Evolutionary conservation across 2,329 filamentous ascomycete genomes (phyloP).

Genomic region (Colletotrichum lini): DNA sequence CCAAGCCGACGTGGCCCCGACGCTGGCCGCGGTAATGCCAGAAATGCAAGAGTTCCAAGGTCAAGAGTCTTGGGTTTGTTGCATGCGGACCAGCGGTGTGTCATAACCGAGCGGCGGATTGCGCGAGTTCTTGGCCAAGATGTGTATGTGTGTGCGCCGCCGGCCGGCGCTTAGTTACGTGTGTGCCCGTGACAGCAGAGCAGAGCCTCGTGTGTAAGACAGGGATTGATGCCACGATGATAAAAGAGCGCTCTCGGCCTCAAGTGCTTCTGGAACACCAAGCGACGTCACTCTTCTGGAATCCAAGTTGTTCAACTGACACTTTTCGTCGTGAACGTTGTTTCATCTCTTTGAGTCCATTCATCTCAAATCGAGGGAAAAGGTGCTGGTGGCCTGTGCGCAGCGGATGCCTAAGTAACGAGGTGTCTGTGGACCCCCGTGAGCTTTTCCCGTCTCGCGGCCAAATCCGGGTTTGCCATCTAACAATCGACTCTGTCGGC

Average conservation of each 20-base stretch:
- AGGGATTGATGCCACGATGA: background rate
- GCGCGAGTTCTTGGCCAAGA: slow-evolving; percentile 25
- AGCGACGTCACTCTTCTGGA: slow-evolving; percentile 15
- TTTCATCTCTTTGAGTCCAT: slow-evolving; percentile 22
- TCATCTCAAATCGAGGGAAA: slow-evolving; percentile 8
- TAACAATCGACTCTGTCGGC: slow-evolving; percentile 52
- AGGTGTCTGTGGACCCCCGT: slow-evolving; percentile 41
- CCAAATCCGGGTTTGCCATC: slow-evolving; percentile 53
- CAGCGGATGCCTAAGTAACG: slow-evolving; percentile 32
- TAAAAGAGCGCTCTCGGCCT: background rate
- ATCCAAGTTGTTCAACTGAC: background rate
- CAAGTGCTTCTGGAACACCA: background rate
- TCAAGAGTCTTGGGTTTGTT: slow-evolving; percentile 14
- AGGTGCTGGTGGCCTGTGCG: slow-evolving; percentile 32
- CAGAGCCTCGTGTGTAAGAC: background rate
- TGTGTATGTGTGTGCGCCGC: slow-evolving; percentile 4
- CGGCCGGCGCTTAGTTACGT: slow-evolving; percentile 20
- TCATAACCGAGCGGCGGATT: slow-evolving; percentile 32
- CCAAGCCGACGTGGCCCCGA: background rate
- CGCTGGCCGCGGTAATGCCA: slow-evolving; percentile 10
- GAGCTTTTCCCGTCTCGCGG: slow-evolving; percentile 55
- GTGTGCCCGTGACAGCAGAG: slow-evolving; percentile 13
- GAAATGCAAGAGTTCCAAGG: slow-evolving; percentile 28
- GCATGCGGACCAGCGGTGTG: slow-evolving; percentile 35
- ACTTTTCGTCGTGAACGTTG: slow-evolving; percentile 4